Evolutionary conservation across 805 yeast species (phyloP).

Genomic region (Komagataella phaffii): DNA sequence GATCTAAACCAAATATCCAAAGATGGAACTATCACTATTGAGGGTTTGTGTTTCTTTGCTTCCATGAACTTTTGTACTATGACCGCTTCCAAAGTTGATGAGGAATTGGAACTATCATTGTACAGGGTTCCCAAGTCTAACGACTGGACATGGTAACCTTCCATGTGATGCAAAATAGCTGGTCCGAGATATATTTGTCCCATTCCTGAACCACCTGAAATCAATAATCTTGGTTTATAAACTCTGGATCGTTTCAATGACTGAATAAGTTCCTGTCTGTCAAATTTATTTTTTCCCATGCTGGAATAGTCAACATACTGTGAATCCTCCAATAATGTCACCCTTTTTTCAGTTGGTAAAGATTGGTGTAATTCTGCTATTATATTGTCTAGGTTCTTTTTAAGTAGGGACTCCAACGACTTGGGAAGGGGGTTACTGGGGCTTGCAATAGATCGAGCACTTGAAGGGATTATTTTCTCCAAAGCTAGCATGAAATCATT

Average conservation of each 20-base stretch:
- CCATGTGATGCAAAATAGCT: slow-evolving; percentile 70
- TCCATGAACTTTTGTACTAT: slow-evolving; percentile 77
- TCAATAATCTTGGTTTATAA: slow-evolving; percentile 68
- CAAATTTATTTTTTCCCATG: slow-evolving; percentile 49
- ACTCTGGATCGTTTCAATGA: slow-evolving; percentile 34
- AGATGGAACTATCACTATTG: slow-evolving; percentile 74
- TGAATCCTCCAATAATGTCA: slow-evolving; percentile 57
- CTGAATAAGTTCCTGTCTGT: slow-evolving; percentile 46
- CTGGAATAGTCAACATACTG: slow-evolving; percentile 44
- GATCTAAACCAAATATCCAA: slow-evolving; percentile 64
- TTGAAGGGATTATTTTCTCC: slow-evolving; percentile 82
- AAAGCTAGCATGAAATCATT: slow-evolving; percentile 79
- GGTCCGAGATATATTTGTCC: slow-evolving; percentile 82
- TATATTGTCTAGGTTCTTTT: slow-evolving; percentile 32
- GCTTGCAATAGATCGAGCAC: slow-evolving; percentile 71
- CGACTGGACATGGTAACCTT: slow-evolving; percentile 81
- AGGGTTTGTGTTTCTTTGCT: slow-evolving; percentile 80
- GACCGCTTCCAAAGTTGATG: slow-evolving; percentile 71
- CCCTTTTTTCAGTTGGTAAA: slow-evolving; percentile 45
- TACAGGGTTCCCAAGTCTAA: slow-evolving; percentile 68
- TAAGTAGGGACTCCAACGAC: slow-evolving; percentile 49
- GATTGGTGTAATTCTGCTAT: slow-evolving; percentile 35
- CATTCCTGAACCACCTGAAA: slow-evolving; percentile 62
- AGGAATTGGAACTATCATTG: slow-evolving; percentile 42
- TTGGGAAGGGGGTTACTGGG: slow-evolving; percentile 72